A percentile compares a stretch with the other conserved stretches of the same genome.
Evolutionary conservation across 148 eudicot species (phyloP).

Genomic region (Agrostemma githago): DNA sequence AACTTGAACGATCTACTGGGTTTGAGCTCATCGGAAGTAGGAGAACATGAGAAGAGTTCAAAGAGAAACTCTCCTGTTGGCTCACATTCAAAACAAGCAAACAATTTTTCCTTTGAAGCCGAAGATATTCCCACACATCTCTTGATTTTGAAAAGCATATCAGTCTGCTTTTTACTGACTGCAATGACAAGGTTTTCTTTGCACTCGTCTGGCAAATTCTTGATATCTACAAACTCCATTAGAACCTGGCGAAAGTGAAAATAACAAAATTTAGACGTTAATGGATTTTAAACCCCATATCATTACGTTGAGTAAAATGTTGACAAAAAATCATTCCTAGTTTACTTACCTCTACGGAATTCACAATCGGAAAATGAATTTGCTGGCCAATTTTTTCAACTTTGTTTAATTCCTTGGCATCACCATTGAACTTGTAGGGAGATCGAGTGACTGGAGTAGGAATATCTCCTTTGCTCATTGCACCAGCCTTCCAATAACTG

Average conservation of each 20-base stretch:
- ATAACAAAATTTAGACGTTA: too few species aligned
- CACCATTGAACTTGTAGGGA: constrained; percentile 35
- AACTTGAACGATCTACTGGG: constrained; percentile 34
- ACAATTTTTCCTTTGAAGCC: constrained; percentile 58
- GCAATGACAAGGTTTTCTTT: constrained; percentile 53
- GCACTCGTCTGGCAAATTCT: constrained; percentile 57
- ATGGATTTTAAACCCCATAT: too few species aligned
- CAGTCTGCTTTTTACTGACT: constrained; percentile 73
- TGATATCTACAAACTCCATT: constrained; percentile 69
- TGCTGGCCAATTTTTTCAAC: constrained; percentile 23
- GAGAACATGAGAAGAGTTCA: constrained; percentile 45
- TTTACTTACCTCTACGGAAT: constrained; percentile 85
- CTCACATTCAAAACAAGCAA: constrained; percentile 77
- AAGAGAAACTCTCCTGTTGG: constrained; percentile 62
- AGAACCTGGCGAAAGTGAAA: constrained; percentile 40
- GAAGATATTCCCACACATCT: constrained; percentile 62
- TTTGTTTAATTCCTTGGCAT: constrained; percentile 29
- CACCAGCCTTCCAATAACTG: constrained; percentile 92
- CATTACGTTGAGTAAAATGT: too few species aligned
- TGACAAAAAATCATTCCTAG: too few species aligned
- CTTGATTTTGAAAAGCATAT: constrained; percentile 53
- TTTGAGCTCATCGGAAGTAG: constrained; percentile 36
- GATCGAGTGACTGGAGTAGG: constrained; percentile 54
- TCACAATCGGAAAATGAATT: constrained; percentile 34
- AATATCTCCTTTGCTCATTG: constrained; percentile 66